These are phyloP conservation scores for Lippia alba DNA, from an alignment of 305 asterid genomes.

Conservation along the genomic window DNA sequence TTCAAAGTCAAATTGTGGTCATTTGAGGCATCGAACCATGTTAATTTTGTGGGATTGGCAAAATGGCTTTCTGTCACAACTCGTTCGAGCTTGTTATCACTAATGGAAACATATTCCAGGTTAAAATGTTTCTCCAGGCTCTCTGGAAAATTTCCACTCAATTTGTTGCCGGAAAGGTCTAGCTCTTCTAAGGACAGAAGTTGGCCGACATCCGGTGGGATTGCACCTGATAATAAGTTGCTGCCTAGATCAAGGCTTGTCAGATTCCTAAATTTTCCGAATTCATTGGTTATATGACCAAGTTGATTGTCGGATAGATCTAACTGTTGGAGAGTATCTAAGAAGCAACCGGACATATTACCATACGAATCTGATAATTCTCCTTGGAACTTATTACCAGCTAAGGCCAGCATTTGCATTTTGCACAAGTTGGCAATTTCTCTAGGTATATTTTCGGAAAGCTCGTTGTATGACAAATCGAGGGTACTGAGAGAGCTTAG, in stretches of 20 bases:
- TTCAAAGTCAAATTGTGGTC: not conserved
- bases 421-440: slow-evolving; percentile 28
- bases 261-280: slow-evolving; percentile 31
- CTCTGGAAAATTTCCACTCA: slow-evolving; percentile 37
- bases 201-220: slow-evolving; percentile 9
- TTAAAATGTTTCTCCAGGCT: slow-evolving; percentile 31
- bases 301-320: not conserved
- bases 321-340: not conserved
- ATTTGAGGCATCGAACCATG: not conserved
- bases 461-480: slow-evolving; percentile 19
- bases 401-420: not conserved
- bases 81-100: slow-evolving; percentile 36
- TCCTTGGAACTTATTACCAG: slow-evolving; percentile 13
- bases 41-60: slow-evolving; percentile 27
- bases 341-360: slow-evolving; percentile 25
- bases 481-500: slow-evolving; percentile 29
- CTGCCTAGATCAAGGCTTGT: not conserved
- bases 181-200: slow-evolving; percentile 13
- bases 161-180: slow-evolving; percentile 16
- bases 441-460: slow-evolving; percentile 39
- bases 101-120: not conserved
- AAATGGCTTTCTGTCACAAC: slow-evolving; percentile 32
- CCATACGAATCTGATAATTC: slow-evolving; percentile 16
- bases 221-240: not conserved
- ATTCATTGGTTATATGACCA: slow-evolving; percentile 14